Evolutionary conservation across 345 rosid genomes (phyloP).

Genomic region (Eucalyptus tenuipes): DNA sequence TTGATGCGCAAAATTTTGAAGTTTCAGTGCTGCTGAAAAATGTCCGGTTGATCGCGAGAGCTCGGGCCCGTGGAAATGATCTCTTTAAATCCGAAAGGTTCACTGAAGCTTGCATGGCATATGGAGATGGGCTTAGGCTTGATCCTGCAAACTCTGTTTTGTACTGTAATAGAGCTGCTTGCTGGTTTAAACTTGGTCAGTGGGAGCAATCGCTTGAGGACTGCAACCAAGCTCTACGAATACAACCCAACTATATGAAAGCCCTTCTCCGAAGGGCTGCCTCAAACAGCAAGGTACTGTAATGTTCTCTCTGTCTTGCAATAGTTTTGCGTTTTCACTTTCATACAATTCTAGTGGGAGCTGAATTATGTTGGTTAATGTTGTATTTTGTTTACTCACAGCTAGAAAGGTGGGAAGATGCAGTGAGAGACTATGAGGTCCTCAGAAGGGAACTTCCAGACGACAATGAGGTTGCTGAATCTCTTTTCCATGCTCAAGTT

Average conservation of each 20-base stretch:
- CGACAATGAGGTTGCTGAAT: conserved; percentile 76
- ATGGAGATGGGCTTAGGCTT: conserved; percentile 76
- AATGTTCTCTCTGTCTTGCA: neutral
- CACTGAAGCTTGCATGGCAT: conserved; percentile 92
- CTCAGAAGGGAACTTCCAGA: conserved; percentile 72
- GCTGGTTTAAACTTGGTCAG: conserved; percentile 73
- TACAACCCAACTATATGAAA: conserved; percentile 65
- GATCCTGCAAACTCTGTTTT: conserved; percentile 81
- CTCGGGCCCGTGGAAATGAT: conserved; percentile 77
- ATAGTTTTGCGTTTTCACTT: neutral
- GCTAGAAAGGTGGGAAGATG: conserved; percentile 88
- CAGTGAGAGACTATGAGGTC: conserved; percentile 77
- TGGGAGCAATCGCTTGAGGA: conserved; percentile 86
- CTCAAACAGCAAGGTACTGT: conserved; percentile 61
- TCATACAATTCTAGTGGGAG: neutral
- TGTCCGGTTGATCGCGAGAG: conserved; percentile 56
- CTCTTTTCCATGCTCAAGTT: conserved; percentile 88
- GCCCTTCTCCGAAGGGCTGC: conserved; percentile 89
- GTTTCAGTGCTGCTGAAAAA: conserved; percentile 43
- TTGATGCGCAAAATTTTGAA: conserved; percentile 65
- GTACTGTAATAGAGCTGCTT: conserved; percentile 79
- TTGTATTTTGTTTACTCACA: conserved; percentile 11
- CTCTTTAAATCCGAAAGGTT: conserved; percentile 93
- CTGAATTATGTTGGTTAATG: neutral
- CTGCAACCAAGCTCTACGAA: conserved; percentile 58